Percentiles rank a stretch among this genome's conserved stretches.
These are phyloP conservation scores for Myxozyma mucilagina DNA, from an alignment of 805 yeast genomes.

Conservation along the genomic window DNA sequence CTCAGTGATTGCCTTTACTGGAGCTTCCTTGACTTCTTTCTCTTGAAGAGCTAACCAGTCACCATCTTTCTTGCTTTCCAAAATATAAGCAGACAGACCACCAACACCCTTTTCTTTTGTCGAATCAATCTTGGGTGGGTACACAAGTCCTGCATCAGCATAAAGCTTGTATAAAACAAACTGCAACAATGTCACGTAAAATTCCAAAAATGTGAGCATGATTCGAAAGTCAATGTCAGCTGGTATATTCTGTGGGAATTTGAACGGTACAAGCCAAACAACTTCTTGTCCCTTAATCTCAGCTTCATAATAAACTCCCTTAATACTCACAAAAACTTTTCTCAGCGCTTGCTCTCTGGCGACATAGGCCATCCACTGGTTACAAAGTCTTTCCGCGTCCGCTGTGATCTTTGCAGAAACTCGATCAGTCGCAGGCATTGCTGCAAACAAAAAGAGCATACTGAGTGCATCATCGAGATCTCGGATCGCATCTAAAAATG, in stretches of 20 bases:
- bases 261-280: slow-evolving; percentile 95
- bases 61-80: slow-evolving; percentile 47
- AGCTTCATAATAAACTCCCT: slow-evolving; percentile 96
- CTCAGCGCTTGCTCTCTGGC: slow-evolving; percentile 78
- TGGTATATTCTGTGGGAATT: slow-evolving; percentile 94
- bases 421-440: slow-evolving; percentile 89
- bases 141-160: slow-evolving; percentile 78
- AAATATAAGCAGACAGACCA: slow-evolving; percentile 79
- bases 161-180: slow-evolving; percentile 84
- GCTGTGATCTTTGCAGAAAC: slow-evolving; percentile 78
- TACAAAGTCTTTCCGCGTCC: slow-evolving; percentile 82
- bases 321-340: slow-evolving; percentile 92
- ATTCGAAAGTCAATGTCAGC: slow-evolving; percentile 92
- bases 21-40: slow-evolving; percentile 10
- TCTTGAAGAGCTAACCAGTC: slow-evolving; percentile 35
- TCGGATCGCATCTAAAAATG: slow-evolving; percentile 86
- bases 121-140: slow-evolving; percentile 83
- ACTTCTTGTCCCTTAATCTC: slow-evolving; percentile 85
- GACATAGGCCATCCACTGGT: slow-evolving; percentile 93
- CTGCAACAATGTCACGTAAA: slow-evolving; percentile 87
- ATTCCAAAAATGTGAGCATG: slow-evolving; percentile 95
- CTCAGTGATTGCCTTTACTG: slow-evolving; percentile 28
- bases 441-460: slow-evolving; percentile 90
- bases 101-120: slow-evolving; percentile 80
- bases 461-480: slow-evolving; percentile 94